Evolutionary conservation across 2,329 filamentous ascomycete genomes (phyloP).

Genomic region (Emergomyces orientalis): DNA sequence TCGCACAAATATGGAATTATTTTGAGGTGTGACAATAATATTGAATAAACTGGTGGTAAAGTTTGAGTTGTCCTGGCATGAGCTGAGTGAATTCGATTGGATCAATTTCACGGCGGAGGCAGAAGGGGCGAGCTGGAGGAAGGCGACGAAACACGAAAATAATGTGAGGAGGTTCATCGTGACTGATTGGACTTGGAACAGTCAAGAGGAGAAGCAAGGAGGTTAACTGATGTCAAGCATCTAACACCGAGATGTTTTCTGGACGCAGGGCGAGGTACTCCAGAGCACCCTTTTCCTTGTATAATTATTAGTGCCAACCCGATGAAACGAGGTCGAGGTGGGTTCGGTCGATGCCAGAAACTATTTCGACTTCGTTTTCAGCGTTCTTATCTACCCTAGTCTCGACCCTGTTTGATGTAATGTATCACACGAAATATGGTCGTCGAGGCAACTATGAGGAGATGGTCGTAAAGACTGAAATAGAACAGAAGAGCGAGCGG

Average conservation of each 20-base stretch:
- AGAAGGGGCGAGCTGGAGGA: constrained; percentile 36
- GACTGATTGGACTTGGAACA: constrained; percentile 23
- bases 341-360: background rate
- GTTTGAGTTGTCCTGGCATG: constrained; percentile 73
- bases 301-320: constrained; percentile 19
- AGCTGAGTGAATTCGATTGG: constrained; percentile 71
- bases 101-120: constrained; percentile 58
- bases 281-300: constrained; percentile 25
- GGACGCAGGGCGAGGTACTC: constrained; percentile 21
- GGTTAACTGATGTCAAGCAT: background rate
- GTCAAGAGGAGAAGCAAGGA: background rate
- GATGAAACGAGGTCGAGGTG: background rate
- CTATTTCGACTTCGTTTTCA: background rate
- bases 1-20: constrained; percentile 62
- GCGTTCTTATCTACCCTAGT: background rate
- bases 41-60: constrained; percentile 87
- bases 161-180: constrained; percentile 25
- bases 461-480: background rate
- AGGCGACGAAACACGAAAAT: constrained; percentile 31
- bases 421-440: background rate
- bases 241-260: background rate
- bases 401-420: background rate
- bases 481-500: background rate
- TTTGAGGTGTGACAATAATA: constrained; percentile 55
- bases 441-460: background rate